Percentiles rank a stretch among this genome's conserved stretches.
phyloP scores from a whole-genome alignment of 2,329 filamentous ascomycete species.

The Clonostachys solani region DNA sequence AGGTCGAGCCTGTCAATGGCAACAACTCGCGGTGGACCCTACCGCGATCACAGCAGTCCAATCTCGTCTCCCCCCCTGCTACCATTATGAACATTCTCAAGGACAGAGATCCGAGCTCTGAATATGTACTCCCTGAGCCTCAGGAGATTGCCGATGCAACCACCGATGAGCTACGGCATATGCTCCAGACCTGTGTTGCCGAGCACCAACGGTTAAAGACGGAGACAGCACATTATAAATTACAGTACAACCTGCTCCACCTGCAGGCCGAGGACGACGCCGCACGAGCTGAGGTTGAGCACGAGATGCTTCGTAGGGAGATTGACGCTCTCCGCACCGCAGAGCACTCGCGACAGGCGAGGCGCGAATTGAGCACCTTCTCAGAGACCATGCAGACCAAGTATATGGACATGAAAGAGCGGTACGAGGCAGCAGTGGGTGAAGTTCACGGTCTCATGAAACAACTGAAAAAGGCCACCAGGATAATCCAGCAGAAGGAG shows the following conservation, averaged over 20 bases:
- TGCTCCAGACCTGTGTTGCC: slow-evolving; percentile 49
- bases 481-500: slow-evolving; percentile 72
- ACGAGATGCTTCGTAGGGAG: slow-evolving; percentile 85
- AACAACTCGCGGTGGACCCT: slow-evolving; percentile 14
- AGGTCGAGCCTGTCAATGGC: slow-evolving; percentile 28
- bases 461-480: slow-evolving; percentile 69
- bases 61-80: slow-evolving; percentile 49
- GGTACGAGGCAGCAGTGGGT: slow-evolving; percentile 61
- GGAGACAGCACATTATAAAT: slow-evolving; percentile 82
- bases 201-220: slow-evolving; percentile 65
- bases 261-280: slow-evolving; percentile 82
- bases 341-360: slow-evolving; percentile 63
- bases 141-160: slow-evolving; percentile 48
- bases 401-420: slow-evolving; percentile 59
- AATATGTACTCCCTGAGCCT: slow-evolving; percentile 41
- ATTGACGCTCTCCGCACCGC: slow-evolving; percentile 77
- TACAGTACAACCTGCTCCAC: slow-evolving; percentile 80
- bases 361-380: slow-evolving; percentile 45
- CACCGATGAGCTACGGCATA: slow-evolving; percentile 49
- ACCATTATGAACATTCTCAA: slow-evolving; percentile 33
- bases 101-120: slow-evolving; percentile 21
- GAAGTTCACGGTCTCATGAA: slow-evolving; percentile 61
- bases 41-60: slow-evolving; percentile 39
- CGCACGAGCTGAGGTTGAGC: slow-evolving; percentile 84
- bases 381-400: slow-evolving; percentile 49